Evolutionary conservation across 805 yeast species (phyloP).

Genomic region (Ogataea dorogensis): DNA sequence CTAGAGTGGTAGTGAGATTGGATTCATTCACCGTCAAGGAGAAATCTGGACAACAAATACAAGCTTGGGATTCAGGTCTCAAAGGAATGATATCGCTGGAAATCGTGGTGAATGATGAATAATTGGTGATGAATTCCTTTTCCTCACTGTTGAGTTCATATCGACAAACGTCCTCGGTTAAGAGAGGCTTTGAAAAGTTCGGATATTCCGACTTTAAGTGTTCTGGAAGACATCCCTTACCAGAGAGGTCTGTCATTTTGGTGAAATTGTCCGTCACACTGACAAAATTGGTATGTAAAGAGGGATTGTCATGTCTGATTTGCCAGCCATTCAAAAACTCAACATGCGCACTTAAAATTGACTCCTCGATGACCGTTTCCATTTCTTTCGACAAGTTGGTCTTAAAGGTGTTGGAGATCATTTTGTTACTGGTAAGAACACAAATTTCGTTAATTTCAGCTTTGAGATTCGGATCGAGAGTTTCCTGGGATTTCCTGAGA

Average conservation of each 20-base stretch:
- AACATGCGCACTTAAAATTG: slow-evolving; percentile 27
- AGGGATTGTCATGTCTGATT: slow-evolving; percentile 29
- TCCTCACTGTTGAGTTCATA: slow-evolving; percentile 26
- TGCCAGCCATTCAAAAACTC: slow-evolving; percentile 37
- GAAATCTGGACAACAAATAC: slow-evolving; percentile 31
- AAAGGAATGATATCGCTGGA: slow-evolving; percentile 29
- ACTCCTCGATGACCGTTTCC: slow-evolving; percentile 15
- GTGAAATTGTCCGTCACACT: slow-evolving; percentile 24
- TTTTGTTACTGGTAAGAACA: slow-evolving; percentile 29
- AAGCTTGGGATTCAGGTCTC: slow-evolving; percentile 27
- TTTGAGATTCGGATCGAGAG: slow-evolving; percentile 21
- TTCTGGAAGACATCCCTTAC: slow-evolving; percentile 24
- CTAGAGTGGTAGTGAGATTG: slow-evolving; percentile 22
- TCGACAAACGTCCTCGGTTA: slow-evolving; percentile 22
- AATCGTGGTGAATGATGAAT: slow-evolving; percentile 34
- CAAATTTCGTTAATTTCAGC: slow-evolving; percentile 25
- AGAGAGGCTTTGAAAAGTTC: slow-evolving; percentile 20
- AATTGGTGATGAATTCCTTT: slow-evolving; percentile 25
- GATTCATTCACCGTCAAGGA: slow-evolving; percentile 17
- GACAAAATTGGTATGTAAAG: slow-evolving; percentile 29
- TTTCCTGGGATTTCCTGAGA: slow-evolving; percentile 11
- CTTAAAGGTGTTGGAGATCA: slow-evolving; percentile 19
- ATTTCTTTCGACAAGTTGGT: slow-evolving; percentile 8
- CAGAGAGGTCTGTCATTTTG: slow-evolving; percentile 24
- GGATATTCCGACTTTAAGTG: slow-evolving; percentile 21